Conservation (phyloP, 306 rosid genomes). For the Astragalus membranaceus region DNA sequence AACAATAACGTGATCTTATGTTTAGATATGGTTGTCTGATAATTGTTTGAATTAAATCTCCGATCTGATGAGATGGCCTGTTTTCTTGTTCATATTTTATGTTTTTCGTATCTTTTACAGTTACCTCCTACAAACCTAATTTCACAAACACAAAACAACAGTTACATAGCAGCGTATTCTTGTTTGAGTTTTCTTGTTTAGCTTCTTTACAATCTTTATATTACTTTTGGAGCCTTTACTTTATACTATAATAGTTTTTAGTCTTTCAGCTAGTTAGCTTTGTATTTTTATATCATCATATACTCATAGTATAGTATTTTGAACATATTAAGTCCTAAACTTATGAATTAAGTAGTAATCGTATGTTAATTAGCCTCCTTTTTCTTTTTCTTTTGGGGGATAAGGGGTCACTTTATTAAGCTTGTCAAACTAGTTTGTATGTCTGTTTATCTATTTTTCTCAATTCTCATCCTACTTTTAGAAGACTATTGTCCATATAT, state of each 20-base stretch:
- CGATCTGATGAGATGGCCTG: conserved; percentile 20
- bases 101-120: no score
- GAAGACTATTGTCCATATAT: background rate
- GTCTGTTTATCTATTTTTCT: no score
- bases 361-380: background rate
- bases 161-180: background rate
- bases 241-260: background rate
- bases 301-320: background rate
- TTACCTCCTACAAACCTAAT: background rate
- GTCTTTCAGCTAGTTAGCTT: background rate
- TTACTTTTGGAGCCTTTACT: background rate
- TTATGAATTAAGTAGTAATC: background rate
- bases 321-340: background rate
- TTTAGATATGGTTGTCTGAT: background rate
- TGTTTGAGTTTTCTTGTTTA: background rate
- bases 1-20: conserved; percentile 7
- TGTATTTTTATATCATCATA: background rate
- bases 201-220: background rate
- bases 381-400: no score
- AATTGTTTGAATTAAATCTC: background rate
- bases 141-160: background rate
- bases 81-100: background rate
- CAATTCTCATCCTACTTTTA: no score
- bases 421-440: no score
- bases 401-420: no score